These are phyloP conservation scores for Isoetes taiwanensis DNA, from an alignment of 75 land plant species.

Conservation along the genomic window DNA sequence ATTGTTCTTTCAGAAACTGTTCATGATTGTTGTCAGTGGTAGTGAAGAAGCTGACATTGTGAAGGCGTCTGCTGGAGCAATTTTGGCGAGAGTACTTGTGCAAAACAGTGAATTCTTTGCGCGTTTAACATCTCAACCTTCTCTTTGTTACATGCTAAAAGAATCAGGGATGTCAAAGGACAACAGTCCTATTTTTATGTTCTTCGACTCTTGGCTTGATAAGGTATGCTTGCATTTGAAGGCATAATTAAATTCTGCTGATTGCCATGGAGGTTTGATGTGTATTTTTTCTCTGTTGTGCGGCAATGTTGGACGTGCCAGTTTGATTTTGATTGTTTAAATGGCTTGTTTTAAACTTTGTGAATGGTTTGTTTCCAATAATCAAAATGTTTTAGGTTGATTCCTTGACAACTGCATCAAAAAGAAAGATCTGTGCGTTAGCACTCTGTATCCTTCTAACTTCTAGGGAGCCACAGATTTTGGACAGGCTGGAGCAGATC, in stretches of 20 bases:
- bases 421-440: constrained; percentile 52
- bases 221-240: no score
- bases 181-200: constrained; percentile 57
- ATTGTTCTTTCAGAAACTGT: constrained; percentile 47
- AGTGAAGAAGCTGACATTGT: constrained; percentile 73
- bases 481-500: constrained; percentile 92
- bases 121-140: constrained; percentile 63
- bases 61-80: constrained; percentile 70
- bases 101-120: constrained; percentile 82
- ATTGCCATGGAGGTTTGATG: no score
- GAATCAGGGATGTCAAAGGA: constrained; percentile 36
- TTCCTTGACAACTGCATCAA: constrained; percentile 45
- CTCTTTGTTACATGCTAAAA: constrained; percentile 42
- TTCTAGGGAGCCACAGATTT: constrained; percentile 69
- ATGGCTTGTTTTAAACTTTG: no score
- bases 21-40: constrained; percentile 55
- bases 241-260: no score
- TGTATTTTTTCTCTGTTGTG: no score
- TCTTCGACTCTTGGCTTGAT: constrained; percentile 95
- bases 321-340: no score
- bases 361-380: no score
- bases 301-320: no score
- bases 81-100: constrained; percentile 87
- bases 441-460: constrained; percentile 79
- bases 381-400: no score